Evolutionary conservation across 1,284 basidiomycete species (phyloP).

Genomic region (Boletus semigastroideus): DNA sequence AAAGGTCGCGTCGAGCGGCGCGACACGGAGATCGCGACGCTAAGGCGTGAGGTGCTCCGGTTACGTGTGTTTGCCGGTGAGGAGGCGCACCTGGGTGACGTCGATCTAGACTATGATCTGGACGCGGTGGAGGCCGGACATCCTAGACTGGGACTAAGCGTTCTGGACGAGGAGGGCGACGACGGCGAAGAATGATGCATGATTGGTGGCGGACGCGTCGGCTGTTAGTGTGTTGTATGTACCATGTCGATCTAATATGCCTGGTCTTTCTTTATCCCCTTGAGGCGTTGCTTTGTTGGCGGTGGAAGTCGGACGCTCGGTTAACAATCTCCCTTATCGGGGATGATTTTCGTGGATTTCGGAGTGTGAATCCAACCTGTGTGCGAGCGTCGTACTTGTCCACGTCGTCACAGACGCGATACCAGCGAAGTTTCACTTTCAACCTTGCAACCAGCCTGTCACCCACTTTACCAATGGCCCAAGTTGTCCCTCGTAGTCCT

Average conservation of each 20-base stretch:
- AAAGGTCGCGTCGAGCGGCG: constrained; percentile 80
- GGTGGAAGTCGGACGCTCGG: not conserved
- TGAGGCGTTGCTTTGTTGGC: not conserved
- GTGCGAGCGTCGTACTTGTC: not conserved
- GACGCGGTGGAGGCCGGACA: constrained; percentile 39
- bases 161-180: constrained; percentile 32
- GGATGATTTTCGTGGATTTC: constrained; percentile 27
- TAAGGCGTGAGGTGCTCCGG: constrained; percentile 70
- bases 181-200: constrained; percentile 27
- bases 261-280: not conserved
- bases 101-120: constrained; percentile 43
- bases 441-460: not conserved
- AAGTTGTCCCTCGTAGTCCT: constrained; percentile 31
- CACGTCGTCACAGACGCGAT: not conserved
- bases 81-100: constrained; percentile 32
- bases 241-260: constrained; percentile 15
- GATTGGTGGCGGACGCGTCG: not conserved
- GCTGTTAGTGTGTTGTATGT: constrained; percentile 8
- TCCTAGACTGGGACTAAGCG: constrained; percentile 18
- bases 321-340: constrained; percentile 8
- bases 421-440: not conserved
- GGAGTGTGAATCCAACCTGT: constrained; percentile 20
- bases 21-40: constrained; percentile 73
- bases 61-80: constrained; percentile 47
- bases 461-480: constrained; percentile 21